phyloP scores from a whole-genome alignment of 2,329 filamentous ascomycete genomes.

The Thelonectria blattea region DNA sequence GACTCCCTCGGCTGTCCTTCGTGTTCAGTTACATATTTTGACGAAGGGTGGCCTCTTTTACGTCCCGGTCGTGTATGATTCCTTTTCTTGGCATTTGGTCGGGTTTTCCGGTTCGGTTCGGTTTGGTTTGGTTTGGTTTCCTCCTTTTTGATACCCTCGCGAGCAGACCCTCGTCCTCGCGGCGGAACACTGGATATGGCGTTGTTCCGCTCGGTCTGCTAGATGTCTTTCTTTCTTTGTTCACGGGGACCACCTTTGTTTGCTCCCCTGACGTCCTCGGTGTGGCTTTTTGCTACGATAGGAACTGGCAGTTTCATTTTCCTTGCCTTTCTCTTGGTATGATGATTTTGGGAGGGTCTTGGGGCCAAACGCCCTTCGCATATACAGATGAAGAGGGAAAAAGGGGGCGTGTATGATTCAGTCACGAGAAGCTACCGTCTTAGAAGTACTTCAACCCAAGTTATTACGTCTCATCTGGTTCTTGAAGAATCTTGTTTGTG shows the following conservation, averaged over 20 bases:
- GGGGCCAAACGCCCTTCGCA: not conserved
- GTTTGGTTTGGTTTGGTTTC: conserved; percentile 38
- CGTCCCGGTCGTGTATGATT: conserved; percentile 23
- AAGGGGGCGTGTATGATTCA: conserved; percentile 2
- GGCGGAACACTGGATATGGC: conserved; percentile 31
- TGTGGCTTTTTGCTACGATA: not conserved
- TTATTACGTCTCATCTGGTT: not conserved
- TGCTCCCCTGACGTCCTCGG: not conserved
- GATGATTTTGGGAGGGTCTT: not conserved
- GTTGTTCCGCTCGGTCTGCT: conserved; percentile 6
- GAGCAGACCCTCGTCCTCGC: conserved; percentile 30
- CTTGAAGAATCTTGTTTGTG: not conserved
- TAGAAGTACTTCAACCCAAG: not conserved
- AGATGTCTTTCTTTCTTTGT: not conserved
- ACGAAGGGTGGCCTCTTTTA: not conserved
- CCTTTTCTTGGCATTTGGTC: conserved; percentile 29
- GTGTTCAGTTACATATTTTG: not conserved
- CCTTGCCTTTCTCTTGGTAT: not conserved
- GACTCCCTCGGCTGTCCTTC: conserved; percentile 19
- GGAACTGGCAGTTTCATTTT: not conserved
- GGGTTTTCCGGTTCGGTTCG: conserved; percentile 30
- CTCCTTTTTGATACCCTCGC: conserved; percentile 38
- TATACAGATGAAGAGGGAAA: not conserved
- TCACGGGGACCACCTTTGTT: not conserved
- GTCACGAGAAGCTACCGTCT: conserved; percentile 3